phyloP scores from a whole-genome alignment of 306 rosid species.

The Acacia melanoxylon region DNA sequence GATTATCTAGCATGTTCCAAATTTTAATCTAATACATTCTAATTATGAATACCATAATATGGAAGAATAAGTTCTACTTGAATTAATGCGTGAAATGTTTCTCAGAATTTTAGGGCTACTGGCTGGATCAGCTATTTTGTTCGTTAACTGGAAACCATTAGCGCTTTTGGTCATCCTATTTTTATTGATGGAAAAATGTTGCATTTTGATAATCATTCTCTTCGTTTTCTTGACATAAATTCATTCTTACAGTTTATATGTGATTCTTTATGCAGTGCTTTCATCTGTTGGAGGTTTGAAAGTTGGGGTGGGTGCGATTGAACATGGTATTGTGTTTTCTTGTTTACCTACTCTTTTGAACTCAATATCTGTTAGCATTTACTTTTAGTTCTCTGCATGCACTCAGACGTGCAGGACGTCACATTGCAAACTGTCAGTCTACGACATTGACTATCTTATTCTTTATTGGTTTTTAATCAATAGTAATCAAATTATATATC shows the following conservation, averaged over 20 bases:
- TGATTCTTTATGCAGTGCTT: conserved; percentile 60
- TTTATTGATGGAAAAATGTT: conserved; percentile 16
- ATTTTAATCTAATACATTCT: neutral
- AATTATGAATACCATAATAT: neutral
- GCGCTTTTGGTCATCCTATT: neutral
- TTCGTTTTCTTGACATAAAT: conserved; percentile 13
- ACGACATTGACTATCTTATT: neutral
- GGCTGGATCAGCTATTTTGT: neutral
- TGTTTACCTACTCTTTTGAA: conserved; percentile 10
- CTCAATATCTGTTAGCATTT: conserved; percentile 17
- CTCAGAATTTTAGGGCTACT: neutral
- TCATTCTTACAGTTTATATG: conserved; percentile 32
- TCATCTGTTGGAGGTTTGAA: conserved; percentile 93
- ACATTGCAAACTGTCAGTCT: neutral
- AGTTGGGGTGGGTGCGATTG: conserved; percentile 71
- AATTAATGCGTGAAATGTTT: neutral
- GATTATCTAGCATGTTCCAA: neutral
- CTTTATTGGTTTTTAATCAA: neutral
- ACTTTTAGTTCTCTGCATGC: conserved; percentile 15
- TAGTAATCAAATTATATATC: neutral
- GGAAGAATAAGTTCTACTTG: neutral
- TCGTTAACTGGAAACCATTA: neutral
- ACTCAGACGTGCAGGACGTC: neutral
- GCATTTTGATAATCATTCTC: conserved; percentile 5
- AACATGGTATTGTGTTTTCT: conserved; percentile 61